Conservation (phyloP, 1,284 basidiomycete species). For the Ustilago nuda region DNA sequence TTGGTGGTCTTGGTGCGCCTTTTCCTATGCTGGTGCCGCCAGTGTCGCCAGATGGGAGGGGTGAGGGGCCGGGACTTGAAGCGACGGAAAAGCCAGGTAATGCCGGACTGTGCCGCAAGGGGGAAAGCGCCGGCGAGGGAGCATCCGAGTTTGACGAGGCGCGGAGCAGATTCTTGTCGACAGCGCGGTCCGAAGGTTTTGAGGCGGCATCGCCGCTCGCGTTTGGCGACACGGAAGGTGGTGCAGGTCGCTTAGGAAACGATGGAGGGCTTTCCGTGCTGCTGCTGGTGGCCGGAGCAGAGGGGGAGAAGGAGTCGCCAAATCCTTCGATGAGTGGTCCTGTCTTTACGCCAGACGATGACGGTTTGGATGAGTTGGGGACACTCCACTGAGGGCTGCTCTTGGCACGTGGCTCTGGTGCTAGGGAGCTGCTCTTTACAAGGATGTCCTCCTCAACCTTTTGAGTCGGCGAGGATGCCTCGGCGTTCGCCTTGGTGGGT, state of each 20-base stretch:
- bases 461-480: conserved; percentile 15
- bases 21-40: background rate
- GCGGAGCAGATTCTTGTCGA: conserved; percentile 39
- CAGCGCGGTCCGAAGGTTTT: conserved; percentile 4
- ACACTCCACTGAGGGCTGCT: conserved; percentile 20
- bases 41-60: conserved; percentile 14
- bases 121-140: conserved; percentile 37
- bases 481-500: conserved; percentile 53
- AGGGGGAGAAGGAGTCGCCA: conserved; percentile 33
- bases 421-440: conserved; percentile 16
- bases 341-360: conserved; percentile 14
- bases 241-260: conserved; percentile 30
- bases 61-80: conserved; percentile 34
- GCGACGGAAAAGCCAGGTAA: conserved; percentile 51
- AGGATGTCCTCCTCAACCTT: conserved; percentile 17
- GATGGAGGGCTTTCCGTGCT: conserved; percentile 16
- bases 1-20: conserved; percentile 10
- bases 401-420: conserved; percentile 11
- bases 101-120: conserved; percentile 52
- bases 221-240: conserved; percentile 18
- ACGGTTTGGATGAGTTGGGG: conserved; percentile 11
- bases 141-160: conserved; percentile 27
- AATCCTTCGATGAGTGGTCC: conserved; percentile 41
- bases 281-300: background rate
- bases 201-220: conserved; percentile 14